Evolutionary conservation across 768 basidiomycete genomes (phyloP).

Genomic region (Tephrocybe sp.): DNA sequence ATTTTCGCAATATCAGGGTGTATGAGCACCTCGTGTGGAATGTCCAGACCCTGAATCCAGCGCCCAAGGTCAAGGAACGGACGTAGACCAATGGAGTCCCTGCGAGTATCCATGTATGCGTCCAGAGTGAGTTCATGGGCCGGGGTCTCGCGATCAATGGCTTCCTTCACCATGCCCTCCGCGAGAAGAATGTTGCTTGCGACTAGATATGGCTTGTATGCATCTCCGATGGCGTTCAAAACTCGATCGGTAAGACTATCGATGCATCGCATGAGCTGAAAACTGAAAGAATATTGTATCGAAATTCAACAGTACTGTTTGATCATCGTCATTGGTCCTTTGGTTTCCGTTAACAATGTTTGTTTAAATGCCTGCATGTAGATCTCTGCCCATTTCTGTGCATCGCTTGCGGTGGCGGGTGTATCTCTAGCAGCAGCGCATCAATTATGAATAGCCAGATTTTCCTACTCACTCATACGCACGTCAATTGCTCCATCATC

Average conservation of each 20-base stretch:
- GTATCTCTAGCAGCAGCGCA: conserved; percentile 2
- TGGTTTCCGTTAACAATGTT: neutral
- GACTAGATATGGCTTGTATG: conserved; percentile 1
- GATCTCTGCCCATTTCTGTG: conserved; percentile 9
- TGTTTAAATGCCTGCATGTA: conserved; percentile 9
- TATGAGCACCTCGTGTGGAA: neutral
- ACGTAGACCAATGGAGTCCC: conserved; percentile 5
- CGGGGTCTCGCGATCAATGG: conserved; percentile 8
- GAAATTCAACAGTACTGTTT: conserved; percentile 3
- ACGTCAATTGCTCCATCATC: conserved; percentile 14
- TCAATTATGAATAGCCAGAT: neutral
- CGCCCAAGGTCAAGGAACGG: conserved; percentile 10
- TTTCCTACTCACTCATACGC: neutral
- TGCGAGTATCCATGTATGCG: conserved; percentile 7
- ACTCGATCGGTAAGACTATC: conserved; percentile 3
- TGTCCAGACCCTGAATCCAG: conserved; percentile 2
- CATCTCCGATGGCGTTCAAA: neutral
- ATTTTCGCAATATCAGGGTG: conserved; percentile 5
- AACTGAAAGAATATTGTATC: neutral
- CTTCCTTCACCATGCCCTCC: conserved; percentile 11
- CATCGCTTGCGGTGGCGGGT: conserved; percentile 5
- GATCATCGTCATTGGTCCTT: conserved; percentile 4
- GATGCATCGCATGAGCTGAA: neutral
- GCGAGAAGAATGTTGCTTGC: conserved; percentile 6
- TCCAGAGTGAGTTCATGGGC: conserved; percentile 1